Conservation (phyloP, 805 yeast genomes). For the Peterozyma xylosa region DNA sequence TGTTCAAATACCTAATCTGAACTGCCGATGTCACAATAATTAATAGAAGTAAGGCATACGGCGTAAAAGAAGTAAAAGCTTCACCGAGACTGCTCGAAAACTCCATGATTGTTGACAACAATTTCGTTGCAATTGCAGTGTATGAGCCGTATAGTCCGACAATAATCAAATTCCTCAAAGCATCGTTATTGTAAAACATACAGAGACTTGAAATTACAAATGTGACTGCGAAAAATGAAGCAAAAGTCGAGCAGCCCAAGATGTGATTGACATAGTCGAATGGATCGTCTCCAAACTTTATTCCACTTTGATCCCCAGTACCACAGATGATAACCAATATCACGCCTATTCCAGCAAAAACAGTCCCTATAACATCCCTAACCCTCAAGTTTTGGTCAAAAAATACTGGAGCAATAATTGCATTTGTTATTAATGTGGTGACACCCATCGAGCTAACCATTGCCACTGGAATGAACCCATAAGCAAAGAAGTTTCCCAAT, state of each 20-base stretch:
- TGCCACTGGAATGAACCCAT: slow-evolving; percentile 40
- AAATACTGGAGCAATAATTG: slow-evolving; percentile 36
- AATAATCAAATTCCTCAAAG: slow-evolving; percentile 22
- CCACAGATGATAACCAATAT: slow-evolving; percentile 31
- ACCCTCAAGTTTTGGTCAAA: slow-evolving; percentile 29
- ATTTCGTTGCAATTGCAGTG: slow-evolving; percentile 37
- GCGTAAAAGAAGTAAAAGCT: slow-evolving; percentile 18
- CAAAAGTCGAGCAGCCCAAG: slow-evolving; percentile 16
- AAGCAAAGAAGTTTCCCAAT: slow-evolving; percentile 37
- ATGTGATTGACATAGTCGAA: slow-evolving; percentile 18
- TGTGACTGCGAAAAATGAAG: slow-evolving; percentile 20
- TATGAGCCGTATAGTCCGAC: slow-evolving; percentile 41
- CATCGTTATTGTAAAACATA: slow-evolving; percentile 8
- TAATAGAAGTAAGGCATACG: slow-evolving; percentile 24
- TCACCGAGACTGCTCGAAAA: slow-evolving; percentile 11
- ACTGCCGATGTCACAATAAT: slow-evolving; percentile 29
- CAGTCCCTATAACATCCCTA: slow-evolving; percentile 30
- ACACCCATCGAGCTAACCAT: slow-evolving; percentile 44
- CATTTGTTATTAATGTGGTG: slow-evolving; percentile 37
- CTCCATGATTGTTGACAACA: slow-evolving; percentile 25
- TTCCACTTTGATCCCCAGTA: slow-evolving; percentile 11
- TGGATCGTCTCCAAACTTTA: slow-evolving; percentile 16
- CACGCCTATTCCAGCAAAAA: slow-evolving; percentile 33
- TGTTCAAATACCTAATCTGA: slow-evolving; percentile 31
- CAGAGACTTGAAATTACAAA: slow-evolving; percentile 4